phyloP scores from a whole-genome alignment of 352 stramenopile genomes.

The Phytophthora aleatoria region DNA sequence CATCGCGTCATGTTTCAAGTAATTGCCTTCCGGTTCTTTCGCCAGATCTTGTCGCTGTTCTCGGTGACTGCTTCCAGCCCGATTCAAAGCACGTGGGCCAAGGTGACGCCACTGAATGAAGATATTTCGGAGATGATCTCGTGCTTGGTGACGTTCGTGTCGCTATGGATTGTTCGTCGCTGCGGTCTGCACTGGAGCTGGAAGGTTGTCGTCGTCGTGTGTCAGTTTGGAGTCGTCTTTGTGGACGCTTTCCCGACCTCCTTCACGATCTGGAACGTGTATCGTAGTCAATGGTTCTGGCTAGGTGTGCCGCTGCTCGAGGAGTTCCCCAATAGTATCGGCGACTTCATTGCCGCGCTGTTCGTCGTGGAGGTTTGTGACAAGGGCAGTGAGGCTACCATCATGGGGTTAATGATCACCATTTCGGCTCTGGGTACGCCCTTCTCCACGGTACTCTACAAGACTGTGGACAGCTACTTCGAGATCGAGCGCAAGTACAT shows the following conservation, averaged over 20 bases:
- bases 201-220: slow-evolving; percentile 45
- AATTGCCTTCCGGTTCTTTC: slow-evolving; percentile 59
- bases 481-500: slow-evolving; percentile 57
- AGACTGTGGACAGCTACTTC: slow-evolving; percentile 58
- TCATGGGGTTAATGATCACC: slow-evolving; percentile 52
- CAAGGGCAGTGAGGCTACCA: slow-evolving; percentile 52
- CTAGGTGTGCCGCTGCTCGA: slow-evolving; percentile 59
- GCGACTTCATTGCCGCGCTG: slow-evolving; percentile 49
- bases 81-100: slow-evolving; percentile 59
- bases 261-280: slow-evolving; percentile 70
- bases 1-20: slow-evolving; percentile 61
- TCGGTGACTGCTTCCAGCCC: slow-evolving; percentile 50
- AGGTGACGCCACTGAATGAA: slow-evolving; percentile 65
- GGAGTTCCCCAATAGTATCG: slow-evolving; percentile 51
- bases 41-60: slow-evolving; percentile 51
- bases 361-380: slow-evolving; percentile 62
- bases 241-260: slow-evolving; percentile 56
- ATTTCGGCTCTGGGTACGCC: slow-evolving; percentile 50
- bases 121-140: slow-evolving; percentile 52
- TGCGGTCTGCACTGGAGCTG: slow-evolving; percentile 67
- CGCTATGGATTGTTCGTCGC: slow-evolving; percentile 45
- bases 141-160: slow-evolving; percentile 43
- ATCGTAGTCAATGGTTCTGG: slow-evolving; percentile 76
- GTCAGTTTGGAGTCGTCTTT: slow-evolving; percentile 48
- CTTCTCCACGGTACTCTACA: slow-evolving; percentile 61